phyloP scores from a whole-genome alignment of 495 filamentous ascomycete species.

The Geopyxis carbonaria region DNA sequence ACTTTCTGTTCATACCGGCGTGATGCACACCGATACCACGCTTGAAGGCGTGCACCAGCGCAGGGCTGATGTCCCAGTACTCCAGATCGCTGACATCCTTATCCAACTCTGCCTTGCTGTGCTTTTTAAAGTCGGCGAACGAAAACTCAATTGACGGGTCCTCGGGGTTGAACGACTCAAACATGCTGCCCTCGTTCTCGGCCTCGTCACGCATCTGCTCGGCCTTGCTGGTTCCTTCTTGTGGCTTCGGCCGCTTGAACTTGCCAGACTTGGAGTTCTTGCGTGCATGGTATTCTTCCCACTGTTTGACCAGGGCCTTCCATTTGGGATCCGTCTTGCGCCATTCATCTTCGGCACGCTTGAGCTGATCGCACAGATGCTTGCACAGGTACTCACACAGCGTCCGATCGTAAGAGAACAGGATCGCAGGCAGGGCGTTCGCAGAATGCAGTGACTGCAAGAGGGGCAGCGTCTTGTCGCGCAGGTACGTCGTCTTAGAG shows the following conservation, averaged over 20 bases:
- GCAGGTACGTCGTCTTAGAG: slow-evolving; percentile 17
- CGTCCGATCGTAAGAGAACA: slow-evolving; percentile 59
- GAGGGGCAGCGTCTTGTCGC: slow-evolving; percentile 39
- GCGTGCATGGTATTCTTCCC: slow-evolving; percentile 34
- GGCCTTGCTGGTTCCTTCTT: slow-evolving; percentile 29
- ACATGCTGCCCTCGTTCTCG: slow-evolving; percentile 31
- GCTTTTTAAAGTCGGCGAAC: slow-evolving; percentile 44
- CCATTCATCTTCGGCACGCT: slow-evolving; percentile 37
- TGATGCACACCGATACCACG: slow-evolving; percentile 63
- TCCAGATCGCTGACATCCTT: slow-evolving; percentile 31
- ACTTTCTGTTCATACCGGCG: slow-evolving; percentile 58
- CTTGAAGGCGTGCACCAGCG: slow-evolving; percentile 37
- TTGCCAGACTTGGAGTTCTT: slow-evolving; percentile 25
- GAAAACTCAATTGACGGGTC: slow-evolving; percentile 43
- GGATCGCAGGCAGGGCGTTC: slow-evolving; percentile 50
- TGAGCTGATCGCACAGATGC: slow-evolving; percentile 33
- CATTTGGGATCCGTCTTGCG: slow-evolving; percentile 40
- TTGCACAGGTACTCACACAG: slow-evolving; percentile 41
- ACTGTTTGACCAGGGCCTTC: slow-evolving; percentile 37
- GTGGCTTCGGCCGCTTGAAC: slow-evolving; percentile 26
- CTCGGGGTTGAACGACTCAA: slow-evolving; percentile 47
- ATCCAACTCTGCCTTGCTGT: slow-evolving; percentile 36
- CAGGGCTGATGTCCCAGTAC: slow-evolving; percentile 19
- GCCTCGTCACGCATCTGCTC: slow-evolving; percentile 39
- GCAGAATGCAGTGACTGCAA: slow-evolving; percentile 42